These are phyloP conservation scores for Alliaria petiolata DNA, from an alignment of 345 rosid species.

Conservation along the genomic window DNA sequence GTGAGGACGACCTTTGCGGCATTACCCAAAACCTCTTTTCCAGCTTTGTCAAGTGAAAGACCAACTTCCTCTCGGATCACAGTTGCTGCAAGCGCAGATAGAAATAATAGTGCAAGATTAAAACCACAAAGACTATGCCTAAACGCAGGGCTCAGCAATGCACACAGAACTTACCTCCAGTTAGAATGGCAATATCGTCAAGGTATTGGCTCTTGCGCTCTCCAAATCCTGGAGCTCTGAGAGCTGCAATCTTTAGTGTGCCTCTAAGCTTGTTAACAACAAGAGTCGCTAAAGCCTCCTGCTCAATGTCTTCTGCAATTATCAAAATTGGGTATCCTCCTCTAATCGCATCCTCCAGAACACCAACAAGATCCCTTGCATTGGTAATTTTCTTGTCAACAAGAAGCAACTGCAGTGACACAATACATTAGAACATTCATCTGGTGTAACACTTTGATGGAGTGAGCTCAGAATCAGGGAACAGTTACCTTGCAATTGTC, in stretches of 20 bases:
- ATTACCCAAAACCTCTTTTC: constrained; percentile 79
- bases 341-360: constrained; percentile 90
- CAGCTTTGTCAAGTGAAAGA: constrained; percentile 90
- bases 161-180: constrained; percentile 48
- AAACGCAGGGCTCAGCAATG: not conserved
- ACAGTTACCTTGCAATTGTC: constrained; percentile 90
- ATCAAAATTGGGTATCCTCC: constrained; percentile 70
- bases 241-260: constrained; percentile 87
- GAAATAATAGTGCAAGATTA: not conserved
- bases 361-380: constrained; percentile 84
- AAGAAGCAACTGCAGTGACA: constrained; percentile 71
- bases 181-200: constrained; percentile 93
- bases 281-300: constrained; percentile 95
- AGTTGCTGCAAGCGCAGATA: constrained; percentile 49
- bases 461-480: not conserved
- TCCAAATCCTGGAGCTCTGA: constrained; percentile 97
- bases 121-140: not conserved
- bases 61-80: constrained; percentile 95
- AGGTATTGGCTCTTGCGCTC: constrained; percentile 96
- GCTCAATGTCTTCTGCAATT: constrained; percentile 95
- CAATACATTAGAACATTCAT: not conserved
- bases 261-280: constrained; percentile 97
- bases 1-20: constrained; percentile 96
- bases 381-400: constrained; percentile 97
- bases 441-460: not conserved